Percentiles rank a stretch among this genome's conserved stretches.
phyloP scores from a whole-genome alignment of 2,329 filamentous ascomycete genomes.

The Alternaria sp. region DNA sequence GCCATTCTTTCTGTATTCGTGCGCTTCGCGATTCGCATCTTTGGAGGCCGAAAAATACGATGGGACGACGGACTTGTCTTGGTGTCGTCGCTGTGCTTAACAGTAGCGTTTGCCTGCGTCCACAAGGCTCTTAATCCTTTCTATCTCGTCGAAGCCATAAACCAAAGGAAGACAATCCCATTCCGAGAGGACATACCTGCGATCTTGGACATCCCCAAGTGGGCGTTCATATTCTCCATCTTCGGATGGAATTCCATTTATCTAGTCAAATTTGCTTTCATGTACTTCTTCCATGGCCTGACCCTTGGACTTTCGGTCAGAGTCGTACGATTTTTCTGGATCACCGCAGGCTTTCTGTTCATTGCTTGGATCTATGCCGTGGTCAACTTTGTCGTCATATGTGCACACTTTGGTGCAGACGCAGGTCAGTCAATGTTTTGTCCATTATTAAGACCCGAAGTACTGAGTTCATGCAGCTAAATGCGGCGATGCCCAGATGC shows the following conservation, averaged over 20 bases:
- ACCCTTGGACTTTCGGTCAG: not conserved
- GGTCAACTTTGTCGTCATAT: not conserved
- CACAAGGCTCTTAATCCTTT: constrained; percentile 3
- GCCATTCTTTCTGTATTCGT: not conserved
- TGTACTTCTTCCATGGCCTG: constrained; percentile 4
- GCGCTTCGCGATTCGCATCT: constrained; percentile 3
- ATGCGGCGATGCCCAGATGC: constrained; percentile 1
- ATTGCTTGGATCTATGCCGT: not conserved
- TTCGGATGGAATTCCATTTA: constrained; percentile 5
- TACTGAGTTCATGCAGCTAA: not conserved
- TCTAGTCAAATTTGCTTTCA: constrained; percentile 8
- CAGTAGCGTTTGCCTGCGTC: not conserved
- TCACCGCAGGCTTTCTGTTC: not conserved
- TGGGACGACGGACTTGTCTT: constrained; percentile 3
- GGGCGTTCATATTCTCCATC: constrained; percentile 1
- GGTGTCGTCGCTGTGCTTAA: not conserved
- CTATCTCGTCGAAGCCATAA: constrained; percentile 10
- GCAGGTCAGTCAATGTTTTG: not conserved
- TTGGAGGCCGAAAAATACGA: not conserved
- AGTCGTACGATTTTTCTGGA: not conserved
- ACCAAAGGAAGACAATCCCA: constrained; percentile 1
- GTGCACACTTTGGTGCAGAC: constrained; percentile 4
- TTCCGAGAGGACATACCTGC: constrained; percentile 5
- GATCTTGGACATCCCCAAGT: constrained; percentile 3
- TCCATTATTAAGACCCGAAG: not conserved